Conservation (phyloP, 73 alveolate genomes). For the Paramecium pentaurelia region DNA sequence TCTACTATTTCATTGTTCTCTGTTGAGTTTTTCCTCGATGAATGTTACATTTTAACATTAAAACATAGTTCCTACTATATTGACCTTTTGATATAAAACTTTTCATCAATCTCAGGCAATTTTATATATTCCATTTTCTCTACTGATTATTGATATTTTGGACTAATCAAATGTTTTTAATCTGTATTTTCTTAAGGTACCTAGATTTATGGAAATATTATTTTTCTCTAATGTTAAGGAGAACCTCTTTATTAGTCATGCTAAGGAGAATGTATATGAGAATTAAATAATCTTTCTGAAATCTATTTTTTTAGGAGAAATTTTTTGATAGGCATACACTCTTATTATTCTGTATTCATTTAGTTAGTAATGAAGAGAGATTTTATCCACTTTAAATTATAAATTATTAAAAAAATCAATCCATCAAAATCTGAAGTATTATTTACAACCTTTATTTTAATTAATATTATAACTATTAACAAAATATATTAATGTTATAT, state of each 20-base stretch:
- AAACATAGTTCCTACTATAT: background rate
- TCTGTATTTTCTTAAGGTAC: background rate
- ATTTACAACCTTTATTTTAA: background rate
- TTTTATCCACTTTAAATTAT: background rate
- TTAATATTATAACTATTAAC: background rate
- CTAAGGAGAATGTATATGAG: background rate
- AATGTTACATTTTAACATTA: background rate
- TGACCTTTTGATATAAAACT: background rate
- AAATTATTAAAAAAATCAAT: background rate
- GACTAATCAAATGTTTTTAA: background rate
- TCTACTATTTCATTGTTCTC: background rate
- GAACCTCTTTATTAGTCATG: background rate
- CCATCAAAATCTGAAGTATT: background rate
- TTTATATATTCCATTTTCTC: background rate
- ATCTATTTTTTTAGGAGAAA: background rate
- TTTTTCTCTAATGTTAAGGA: background rate
- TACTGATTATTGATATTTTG: background rate
- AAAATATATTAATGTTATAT: no score
- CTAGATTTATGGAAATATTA: background rate
- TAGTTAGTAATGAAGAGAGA: background rate
- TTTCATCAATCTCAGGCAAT: background rate
- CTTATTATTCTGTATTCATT: background rate
- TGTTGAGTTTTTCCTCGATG: background rate
- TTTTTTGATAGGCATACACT: background rate
- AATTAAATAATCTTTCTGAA: background rate